Evolutionary conservation across 192 early-diverging fungal species (phyloP).

Genomic region (Coemansia biformis): DNA sequence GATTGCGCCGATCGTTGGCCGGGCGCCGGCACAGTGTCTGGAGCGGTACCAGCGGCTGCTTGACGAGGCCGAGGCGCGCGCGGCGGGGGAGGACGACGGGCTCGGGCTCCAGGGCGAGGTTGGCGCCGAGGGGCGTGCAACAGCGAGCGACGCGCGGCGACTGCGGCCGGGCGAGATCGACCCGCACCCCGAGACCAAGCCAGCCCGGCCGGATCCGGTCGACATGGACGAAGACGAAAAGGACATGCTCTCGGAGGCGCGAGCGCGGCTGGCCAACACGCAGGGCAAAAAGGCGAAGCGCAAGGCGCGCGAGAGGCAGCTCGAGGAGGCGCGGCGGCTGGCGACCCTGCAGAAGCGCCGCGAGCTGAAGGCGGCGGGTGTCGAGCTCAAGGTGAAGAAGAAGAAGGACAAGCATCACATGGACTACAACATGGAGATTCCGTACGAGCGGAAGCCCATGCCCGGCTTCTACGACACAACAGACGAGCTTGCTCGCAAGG

Average conservation of each 20-base stretch:
- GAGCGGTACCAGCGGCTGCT: slow-evolving; percentile 92
- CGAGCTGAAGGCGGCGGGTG: slow-evolving; percentile 96
- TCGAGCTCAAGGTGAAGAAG: slow-evolving; percentile 71
- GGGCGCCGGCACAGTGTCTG: slow-evolving; percentile 93
- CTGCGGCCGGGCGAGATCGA: slow-evolving; percentile 95
- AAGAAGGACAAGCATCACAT: slow-evolving; percentile 60
- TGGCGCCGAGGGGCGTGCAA: slow-evolving; percentile 39
- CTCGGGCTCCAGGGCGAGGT: slow-evolving; percentile 60
- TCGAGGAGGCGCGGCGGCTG: slow-evolving; percentile 91
- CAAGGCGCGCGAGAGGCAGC: slow-evolving; percentile 95
- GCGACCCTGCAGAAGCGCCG: slow-evolving; percentile 87
- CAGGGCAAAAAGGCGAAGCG: slow-evolving; percentile 99
- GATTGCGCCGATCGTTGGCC: slow-evolving; percentile 95
- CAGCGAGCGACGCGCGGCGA: slow-evolving; percentile 59
- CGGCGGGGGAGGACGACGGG: slow-evolving; percentile 53
- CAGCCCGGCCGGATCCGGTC: slow-evolving; percentile 96
- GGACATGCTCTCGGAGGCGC: slow-evolving; percentile 98
- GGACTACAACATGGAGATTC: slow-evolving; percentile 96
- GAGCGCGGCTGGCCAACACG: slow-evolving; percentile 97
- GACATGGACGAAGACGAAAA: slow-evolving; percentile 99
- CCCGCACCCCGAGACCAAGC: slow-evolving; percentile 92
- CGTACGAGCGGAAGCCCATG: slow-evolving; percentile 82
- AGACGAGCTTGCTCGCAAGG: slow-evolving; percentile 66
- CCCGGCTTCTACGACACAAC: slow-evolving; percentile 91
- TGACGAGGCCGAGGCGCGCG: slow-evolving; percentile 91